Base-by-base conservation (phyloP, 202 grass and related monocot genomes). In the Brachypodium distachyon region DNA sequence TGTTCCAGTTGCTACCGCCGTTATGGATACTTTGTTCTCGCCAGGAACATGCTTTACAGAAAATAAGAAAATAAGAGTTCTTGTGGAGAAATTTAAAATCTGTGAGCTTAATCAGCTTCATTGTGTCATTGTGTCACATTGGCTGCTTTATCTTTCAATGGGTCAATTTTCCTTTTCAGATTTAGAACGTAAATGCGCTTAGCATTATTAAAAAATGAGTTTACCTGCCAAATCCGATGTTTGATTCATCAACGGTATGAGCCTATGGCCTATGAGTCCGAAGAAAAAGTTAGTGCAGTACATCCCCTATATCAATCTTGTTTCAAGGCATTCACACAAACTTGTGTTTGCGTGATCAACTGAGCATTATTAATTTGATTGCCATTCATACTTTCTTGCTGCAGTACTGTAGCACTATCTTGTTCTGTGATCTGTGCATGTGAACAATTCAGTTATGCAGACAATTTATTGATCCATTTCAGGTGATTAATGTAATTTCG, bases 401-500 rank as follows among this genome's bases (percentile, higher is more conserved):
- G 1, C 67, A 52, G 41, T 56, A 37, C 18, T 49, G 23, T 61
- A n/a, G n/a, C n/a, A n/a, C 18, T 46, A 73, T 61, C 9, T 28
- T 52, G 17, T 74, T 76, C 3, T 27, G 25, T 51, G 19, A 52
- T 71, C 1, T 42, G 32, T 51, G 9, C 10, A 38, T 78, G 27
- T 57, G 62, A 80, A 54, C 16, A 75, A 46, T 76, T 5, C n/a
- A 88, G 18, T 84, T 64, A 88, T 5, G 18, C 6, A 14, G n/a
- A 81, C 6, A 65, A 38, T 66, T 72, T 79, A 5, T 56, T 85
- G 73, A 16, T 80, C 41, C 13, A 68, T 88, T 86, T 80, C 86
- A 97, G 94, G 84, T 84, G 44, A 47, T 55, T 63, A 91, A 89
- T 54, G 70, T 66, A 13, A 22, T 81, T 44, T 86, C 44, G 1